phyloP scores from a whole-genome alignment of 106 monocot species.

The Allium cepa region DNA sequence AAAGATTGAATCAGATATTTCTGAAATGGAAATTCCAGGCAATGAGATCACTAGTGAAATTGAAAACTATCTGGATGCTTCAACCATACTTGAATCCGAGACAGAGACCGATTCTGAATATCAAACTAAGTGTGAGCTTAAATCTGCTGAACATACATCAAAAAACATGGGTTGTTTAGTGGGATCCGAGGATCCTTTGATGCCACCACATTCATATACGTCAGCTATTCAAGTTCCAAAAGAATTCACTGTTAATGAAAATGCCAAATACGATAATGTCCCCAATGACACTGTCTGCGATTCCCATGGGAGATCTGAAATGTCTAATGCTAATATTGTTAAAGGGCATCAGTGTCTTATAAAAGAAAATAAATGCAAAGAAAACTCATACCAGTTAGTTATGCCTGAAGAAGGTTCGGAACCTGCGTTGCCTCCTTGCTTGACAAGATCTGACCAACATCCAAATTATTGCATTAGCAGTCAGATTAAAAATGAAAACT shows the following conservation, averaged over 20 bases:
- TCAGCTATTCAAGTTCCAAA: too few species aligned
- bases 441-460: not conserved
- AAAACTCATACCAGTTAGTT: constrained; percentile 6
- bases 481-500: not conserved
- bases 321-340: constrained; percentile 16
- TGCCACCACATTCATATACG: too few species aligned
- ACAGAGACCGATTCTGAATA: constrained; percentile 44
- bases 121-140: constrained; percentile 54
- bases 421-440: constrained; percentile 4
- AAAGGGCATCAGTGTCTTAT: constrained; percentile 8
- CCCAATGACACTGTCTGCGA: too few species aligned
- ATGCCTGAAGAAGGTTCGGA: constrained; percentile 11
- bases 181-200: too few species aligned
- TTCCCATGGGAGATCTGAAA: constrained; percentile 4
- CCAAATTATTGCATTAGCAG: constrained; percentile 1
- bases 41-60: constrained; percentile 47
- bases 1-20: not conserved
- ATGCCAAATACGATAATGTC: too few species aligned
- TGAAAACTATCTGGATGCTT: constrained; percentile 68
- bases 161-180: too few species aligned
- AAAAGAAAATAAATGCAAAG: constrained; percentile 11
- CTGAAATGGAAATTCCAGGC: constrained; percentile 11
- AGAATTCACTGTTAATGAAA: too few species aligned
- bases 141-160: not conserved
- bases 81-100: constrained; percentile 52